Percentiles rank a stretch among this genome's conserved stretches.
These are phyloP conservation scores for Penicillium cinerascens DNA, from an alignment of 495 filamentous ascomycete genomes.

Conservation along the genomic window DNA sequence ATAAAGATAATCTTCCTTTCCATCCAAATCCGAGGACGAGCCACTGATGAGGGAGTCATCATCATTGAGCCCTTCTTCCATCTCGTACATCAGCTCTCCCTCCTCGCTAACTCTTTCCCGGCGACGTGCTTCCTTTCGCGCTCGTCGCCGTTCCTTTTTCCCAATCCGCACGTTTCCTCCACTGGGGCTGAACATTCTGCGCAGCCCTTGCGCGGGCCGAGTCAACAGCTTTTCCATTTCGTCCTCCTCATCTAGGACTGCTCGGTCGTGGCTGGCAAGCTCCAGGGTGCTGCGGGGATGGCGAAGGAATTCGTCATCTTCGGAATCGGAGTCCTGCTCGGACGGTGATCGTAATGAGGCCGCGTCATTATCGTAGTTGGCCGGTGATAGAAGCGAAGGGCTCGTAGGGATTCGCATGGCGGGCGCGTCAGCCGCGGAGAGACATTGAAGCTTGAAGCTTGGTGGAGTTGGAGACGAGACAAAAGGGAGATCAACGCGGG, in stretches of 20 bases:
- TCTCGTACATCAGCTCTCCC: constrained; percentile 79
- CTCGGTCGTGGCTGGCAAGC: constrained; percentile 64
- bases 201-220: constrained; percentile 45
- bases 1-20: constrained; percentile 29
- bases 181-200: constrained; percentile 44
- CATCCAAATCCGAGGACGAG: constrained; percentile 44
- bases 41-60: constrained; percentile 50
- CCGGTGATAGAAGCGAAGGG: constrained; percentile 56
- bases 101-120: constrained; percentile 55
- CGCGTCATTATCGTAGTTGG: constrained; percentile 64
- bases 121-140: constrained; percentile 41
- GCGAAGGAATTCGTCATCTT: constrained; percentile 65
- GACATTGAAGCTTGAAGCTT: constrained; percentile 22
- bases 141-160: constrained; percentile 49
- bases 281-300: constrained; percentile 67
- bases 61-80: constrained; percentile 76
- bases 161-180: constrained; percentile 50
- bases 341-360: constrained; percentile 61
- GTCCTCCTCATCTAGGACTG: constrained; percentile 84
- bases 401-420: constrained; percentile 22
- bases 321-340: constrained; percentile 73
- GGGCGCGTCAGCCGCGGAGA: constrained; percentile 19
- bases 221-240: constrained; percentile 76
- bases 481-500: neutral
- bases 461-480: neutral